Conservation (phyloP, 768 basidiomycete species). For the Suillus lakei region DNA sequence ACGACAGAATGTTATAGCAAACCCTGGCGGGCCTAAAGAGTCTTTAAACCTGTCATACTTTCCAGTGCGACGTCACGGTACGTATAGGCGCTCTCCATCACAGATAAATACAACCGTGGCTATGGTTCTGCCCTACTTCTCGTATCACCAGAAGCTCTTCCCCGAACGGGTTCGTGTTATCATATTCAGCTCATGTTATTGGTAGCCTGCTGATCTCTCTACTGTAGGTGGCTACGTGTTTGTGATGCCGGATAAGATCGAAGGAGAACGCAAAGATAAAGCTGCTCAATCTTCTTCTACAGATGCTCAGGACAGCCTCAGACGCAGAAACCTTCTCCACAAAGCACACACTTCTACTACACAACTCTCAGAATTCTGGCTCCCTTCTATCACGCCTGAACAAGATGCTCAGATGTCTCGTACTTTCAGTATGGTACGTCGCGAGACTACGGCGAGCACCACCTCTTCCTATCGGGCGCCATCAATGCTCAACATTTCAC, state of each 20-base stretch:
- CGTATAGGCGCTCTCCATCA: too few species aligned
- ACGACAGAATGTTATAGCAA: too few species aligned
- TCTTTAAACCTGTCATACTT: too few species aligned
- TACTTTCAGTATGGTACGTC: constrained; percentile 46
- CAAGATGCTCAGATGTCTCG: constrained; percentile 47
- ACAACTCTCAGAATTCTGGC: constrained; percentile 54
- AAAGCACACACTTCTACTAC: constrained; percentile 39
- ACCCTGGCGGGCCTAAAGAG: too few species aligned
- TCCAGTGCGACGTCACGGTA: too few species aligned
- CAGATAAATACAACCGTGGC: too few species aligned
- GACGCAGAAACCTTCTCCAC: constrained; percentile 32
- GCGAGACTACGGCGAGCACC: constrained; percentile 54
- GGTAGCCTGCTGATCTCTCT: constrained; percentile 19
- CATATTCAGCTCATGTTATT: too few species aligned
- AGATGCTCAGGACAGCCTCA: constrained; percentile 25
- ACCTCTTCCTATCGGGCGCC: constrained; percentile 50
- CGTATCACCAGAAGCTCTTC: too few species aligned
- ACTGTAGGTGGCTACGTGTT: too few species aligned
- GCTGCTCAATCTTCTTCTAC: constrained; percentile 13
- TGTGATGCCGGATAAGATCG: constrained; percentile 53
- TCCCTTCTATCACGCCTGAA: constrained; percentile 46
- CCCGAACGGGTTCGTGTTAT: too few species aligned
- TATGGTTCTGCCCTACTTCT: too few species aligned
- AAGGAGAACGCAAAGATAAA: constrained; percentile 40
- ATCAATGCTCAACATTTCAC: constrained; percentile 43